Base-by-base conservation (phyloP, 495 filamentous ascomycete species). In the Chaetomium fimeti region DNA sequence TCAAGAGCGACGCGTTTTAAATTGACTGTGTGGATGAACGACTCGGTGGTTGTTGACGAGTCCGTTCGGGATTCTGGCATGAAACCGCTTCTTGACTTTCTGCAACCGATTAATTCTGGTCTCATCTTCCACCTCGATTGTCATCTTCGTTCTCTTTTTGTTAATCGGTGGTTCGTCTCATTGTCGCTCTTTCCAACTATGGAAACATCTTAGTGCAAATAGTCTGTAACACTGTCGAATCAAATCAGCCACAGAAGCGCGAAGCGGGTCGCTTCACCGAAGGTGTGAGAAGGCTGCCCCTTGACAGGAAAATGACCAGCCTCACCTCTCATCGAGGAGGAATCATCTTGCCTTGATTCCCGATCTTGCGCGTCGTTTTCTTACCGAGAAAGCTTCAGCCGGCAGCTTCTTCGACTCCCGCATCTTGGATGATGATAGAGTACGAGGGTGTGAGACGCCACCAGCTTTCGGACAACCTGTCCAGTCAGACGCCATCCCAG, bases 401-500 rank as follows among this genome's bases (percentile, higher is more conserved):
- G n/a, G 32, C 6, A 36, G 32, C 32, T 6, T 36, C 32, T 2
- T 43, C 40, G 5, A 43, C 13, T 43, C 13, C 40, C 11, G 3
- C 15, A 43, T 43, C 13, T 11, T 43, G 13, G 13, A n/a, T n/a
- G n/a, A n/a, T n/a, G n/a, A n/a, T n/a, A 43, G 40, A 43, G 16
- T 11, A 36, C 32, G 32, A 36, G 32, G 3, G 32, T 36, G 16
- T 11, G 16, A 43, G 16, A 43, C 36, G 32, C 32, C 56, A 58
- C 56, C 40, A 58, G 32, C n/a, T 12, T 58, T 45, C 24, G 38
- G 42, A 29, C 61, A 49, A 15, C n/a, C 27, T 38, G 45, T 56
- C 63, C 63, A 66, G 49, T 65, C 6, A 63, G 29, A 63, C 24
- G 29, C 48, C 57, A 36, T 56, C 47, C 42, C 56, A 59, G 36